Conservation (phyloP, 2,329 filamentous ascomycete species). For the Cytospora mali region DNA sequence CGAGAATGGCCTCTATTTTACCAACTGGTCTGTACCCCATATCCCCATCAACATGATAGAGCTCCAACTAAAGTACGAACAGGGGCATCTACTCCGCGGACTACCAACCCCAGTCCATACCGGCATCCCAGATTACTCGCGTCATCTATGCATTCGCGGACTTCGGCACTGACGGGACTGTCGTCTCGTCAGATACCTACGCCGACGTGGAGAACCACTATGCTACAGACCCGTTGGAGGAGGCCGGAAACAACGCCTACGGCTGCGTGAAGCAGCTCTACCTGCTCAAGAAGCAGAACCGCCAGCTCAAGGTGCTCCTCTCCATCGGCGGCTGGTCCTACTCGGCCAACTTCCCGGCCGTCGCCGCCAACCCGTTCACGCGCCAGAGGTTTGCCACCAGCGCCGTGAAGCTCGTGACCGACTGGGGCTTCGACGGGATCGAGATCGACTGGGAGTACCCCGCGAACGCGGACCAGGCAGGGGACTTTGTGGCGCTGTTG, state of each 20-base stretch:
- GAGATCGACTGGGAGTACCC: slow-evolving; percentile 63
- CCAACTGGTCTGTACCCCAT: slow-evolving; percentile 51
- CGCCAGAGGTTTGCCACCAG: slow-evolving; percentile 68
- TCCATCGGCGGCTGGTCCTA: slow-evolving; percentile 84
- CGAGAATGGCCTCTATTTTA: slow-evolving; percentile 55
- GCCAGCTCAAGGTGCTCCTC: slow-evolving; percentile 76
- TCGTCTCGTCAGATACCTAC: slow-evolving; percentile 61
- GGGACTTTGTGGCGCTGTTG: slow-evolving; percentile 46
- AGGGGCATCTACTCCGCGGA: slow-evolving; percentile 48
- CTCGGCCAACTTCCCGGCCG: slow-evolving; percentile 67
- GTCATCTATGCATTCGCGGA: slow-evolving; percentile 64
- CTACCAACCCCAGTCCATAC: slow-evolving; percentile 68
- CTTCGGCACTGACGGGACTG: slow-evolving; percentile 48
- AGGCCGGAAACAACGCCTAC: slow-evolving; percentile 64
- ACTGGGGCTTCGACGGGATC: slow-evolving; percentile 63
- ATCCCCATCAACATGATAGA: not conserved
- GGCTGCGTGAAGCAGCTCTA: slow-evolving; percentile 79
- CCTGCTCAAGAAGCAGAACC: slow-evolving; percentile 73
- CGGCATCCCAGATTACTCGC: slow-evolving; percentile 70
- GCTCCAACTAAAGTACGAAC: not conserved
- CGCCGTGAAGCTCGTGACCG: slow-evolving; percentile 69
- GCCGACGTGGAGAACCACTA: slow-evolving; percentile 72
- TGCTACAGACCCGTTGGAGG: slow-evolving; percentile 63
- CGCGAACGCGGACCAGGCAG: slow-evolving; percentile 34
- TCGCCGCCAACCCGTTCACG: slow-evolving; percentile 62